These are phyloP conservation scores for Candida schatavii DNA, from an alignment of 805 yeast genomes.

Conservation along the genomic window DNA sequence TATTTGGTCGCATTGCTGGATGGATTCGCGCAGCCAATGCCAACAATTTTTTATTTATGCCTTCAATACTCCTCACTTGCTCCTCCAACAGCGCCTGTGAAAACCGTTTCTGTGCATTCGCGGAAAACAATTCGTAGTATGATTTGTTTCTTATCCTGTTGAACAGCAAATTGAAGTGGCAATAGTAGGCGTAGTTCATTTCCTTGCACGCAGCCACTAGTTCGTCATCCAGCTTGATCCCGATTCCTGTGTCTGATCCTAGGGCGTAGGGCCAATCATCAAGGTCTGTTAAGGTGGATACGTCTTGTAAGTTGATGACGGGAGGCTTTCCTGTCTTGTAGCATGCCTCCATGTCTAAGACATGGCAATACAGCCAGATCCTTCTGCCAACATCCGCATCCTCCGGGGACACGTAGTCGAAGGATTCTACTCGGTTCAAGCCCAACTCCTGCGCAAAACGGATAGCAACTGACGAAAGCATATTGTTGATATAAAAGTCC, in stretches of 20 bases:
- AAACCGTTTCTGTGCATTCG: slow-evolving; percentile 11
- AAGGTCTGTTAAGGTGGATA: slow-evolving; percentile 16
- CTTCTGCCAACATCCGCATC: slow-evolving; percentile 16
- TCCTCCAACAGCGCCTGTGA: neutral
- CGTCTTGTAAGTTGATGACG: slow-evolving; percentile 19
- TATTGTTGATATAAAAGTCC: slow-evolving; percentile 14
- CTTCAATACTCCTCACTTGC: slow-evolving; percentile 9
- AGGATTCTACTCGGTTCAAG: slow-evolving; percentile 20
- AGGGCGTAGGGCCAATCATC: slow-evolving; percentile 13
- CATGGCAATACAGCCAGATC: slow-evolving; percentile 31
- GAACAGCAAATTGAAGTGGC: slow-evolving; percentile 13
- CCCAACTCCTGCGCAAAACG: slow-evolving; percentile 31
- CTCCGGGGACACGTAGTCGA: slow-evolving; percentile 8
- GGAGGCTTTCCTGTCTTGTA: slow-evolving; percentile 30
- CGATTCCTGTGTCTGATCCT: slow-evolving; percentile 6
- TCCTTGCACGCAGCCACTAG: neutral
- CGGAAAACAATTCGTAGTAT: slow-evolving; percentile 24
- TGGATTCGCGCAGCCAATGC: slow-evolving; percentile 17
- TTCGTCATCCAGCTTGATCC: neutral
- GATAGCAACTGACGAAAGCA: slow-evolving; percentile 18
- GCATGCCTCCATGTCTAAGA: slow-evolving; percentile 24
- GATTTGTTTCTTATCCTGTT: slow-evolving; percentile 21
- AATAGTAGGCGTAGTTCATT: slow-evolving; percentile 12
- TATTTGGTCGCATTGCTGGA: slow-evolving; percentile 18
- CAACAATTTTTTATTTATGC: slow-evolving; percentile 19